These are phyloP conservation scores for Porcisia deanei DNA, from an alignment of 208 protist genomes.

Conservation along the genomic window DNA sequence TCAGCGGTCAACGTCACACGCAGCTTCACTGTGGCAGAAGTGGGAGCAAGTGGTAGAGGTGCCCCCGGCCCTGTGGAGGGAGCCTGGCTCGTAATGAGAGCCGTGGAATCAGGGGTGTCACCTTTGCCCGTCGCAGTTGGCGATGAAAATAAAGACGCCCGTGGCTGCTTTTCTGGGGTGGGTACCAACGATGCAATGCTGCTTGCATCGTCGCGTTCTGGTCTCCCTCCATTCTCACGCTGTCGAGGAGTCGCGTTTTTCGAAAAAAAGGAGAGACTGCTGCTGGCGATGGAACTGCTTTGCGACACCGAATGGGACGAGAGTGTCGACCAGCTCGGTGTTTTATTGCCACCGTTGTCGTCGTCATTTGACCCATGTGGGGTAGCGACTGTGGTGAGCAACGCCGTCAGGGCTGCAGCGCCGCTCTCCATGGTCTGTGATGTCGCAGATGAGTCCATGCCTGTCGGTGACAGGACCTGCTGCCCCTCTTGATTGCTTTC, in stretches of 20 bases:
- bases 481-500: background rate
- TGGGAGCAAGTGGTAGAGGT: background rate
- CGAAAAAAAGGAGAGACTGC: slow-evolving; percentile 29
- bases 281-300: slow-evolving; percentile 29
- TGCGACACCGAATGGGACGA: background rate
- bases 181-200: background rate
- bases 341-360: background rate
- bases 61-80: background rate
- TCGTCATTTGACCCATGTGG: background rate
- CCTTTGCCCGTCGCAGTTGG: background rate
- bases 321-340: background rate
- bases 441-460: background rate
- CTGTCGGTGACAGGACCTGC: background rate
- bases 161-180: background rate
- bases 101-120: too few relatives aligned
- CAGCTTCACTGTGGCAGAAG: background rate
- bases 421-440: background rate
- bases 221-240: background rate
- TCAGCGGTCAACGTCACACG: background rate
- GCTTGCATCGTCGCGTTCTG: background rate
- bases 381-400: background rate
- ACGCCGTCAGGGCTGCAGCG: background rate
- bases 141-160: background rate
- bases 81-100: background rate
- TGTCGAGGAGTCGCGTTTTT: slow-evolving; percentile 4